phyloP scores from a whole-genome alignment of 176 grass and related monocot genomes.

The Sorghum bicolor region DNA sequence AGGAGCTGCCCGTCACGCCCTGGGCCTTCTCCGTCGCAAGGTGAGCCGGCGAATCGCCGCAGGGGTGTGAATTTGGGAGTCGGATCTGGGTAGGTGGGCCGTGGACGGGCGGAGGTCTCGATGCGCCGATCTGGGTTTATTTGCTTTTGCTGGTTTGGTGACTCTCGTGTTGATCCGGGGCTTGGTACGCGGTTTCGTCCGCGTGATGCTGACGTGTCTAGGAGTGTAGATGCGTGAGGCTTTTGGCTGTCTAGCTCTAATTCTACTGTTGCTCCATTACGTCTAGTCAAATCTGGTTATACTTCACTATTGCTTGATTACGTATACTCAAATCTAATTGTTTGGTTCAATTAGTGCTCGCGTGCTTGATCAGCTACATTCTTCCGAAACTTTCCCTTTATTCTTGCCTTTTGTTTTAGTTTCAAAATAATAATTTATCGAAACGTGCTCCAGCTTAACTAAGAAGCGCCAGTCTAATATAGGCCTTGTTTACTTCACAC shows the following conservation, averaged over 20 bases:
- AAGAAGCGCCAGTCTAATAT: not conserved
- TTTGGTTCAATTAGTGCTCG: not conserved
- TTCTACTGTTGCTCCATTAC: too few species aligned
- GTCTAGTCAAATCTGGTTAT: too few species aligned
- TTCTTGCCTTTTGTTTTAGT: not conserved
- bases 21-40: constrained; percentile 90
- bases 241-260: not conserved
- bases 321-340: not conserved
- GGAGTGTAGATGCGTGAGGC: not conserved
- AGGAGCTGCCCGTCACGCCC: constrained; percentile 79
- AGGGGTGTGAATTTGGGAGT: not conserved
- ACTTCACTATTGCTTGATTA: not conserved
- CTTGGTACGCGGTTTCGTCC: constrained; percentile 12
- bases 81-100: constrained; percentile 15
- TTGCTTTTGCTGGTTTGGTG: constrained; percentile 5
- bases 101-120: constrained; percentile 31
- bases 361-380: not conserved
- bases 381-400: not conserved
- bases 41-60: constrained; percentile 39
- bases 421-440: not conserved
- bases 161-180: constrained; percentile 3
- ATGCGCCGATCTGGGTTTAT: constrained; percentile 28
- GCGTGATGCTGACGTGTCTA: constrained; percentile 32
- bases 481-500: too few species aligned
- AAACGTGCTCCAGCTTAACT: not conserved